phyloP scores from a whole-genome alignment of 441 rosid species.

The Euphorbia corollata region DNA sequence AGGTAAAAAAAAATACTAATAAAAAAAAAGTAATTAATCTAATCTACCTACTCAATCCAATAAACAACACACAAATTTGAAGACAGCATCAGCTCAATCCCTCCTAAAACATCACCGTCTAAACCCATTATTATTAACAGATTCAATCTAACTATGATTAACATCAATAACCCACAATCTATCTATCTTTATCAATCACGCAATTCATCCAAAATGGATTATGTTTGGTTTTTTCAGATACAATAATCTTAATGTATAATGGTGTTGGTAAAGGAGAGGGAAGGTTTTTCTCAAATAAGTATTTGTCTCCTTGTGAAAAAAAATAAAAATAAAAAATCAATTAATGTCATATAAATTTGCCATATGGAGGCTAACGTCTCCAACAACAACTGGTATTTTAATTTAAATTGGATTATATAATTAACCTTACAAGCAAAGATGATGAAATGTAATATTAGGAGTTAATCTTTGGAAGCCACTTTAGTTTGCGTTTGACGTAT shows the following conservation, averaged over 20 bases:
- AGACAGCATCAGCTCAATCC: slow-evolving; percentile 6
- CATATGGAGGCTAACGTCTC: slow-evolving; percentile 23
- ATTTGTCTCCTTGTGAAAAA: no score
- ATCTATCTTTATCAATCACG: slow-evolving; percentile 21
- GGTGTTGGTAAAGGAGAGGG: slow-evolving; percentile 24
- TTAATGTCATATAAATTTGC: slow-evolving; percentile 8
- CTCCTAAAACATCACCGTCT: slow-evolving; percentile 20
- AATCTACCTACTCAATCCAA: slow-evolving; percentile 19
- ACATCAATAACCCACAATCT: background rate
- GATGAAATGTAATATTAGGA: slow-evolving; percentile 6
- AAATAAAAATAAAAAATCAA: no score
- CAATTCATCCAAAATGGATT: slow-evolving; percentile 7
- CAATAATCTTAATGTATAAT: background rate
- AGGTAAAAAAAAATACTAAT: background rate
- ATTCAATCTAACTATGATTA: slow-evolving; percentile 30
- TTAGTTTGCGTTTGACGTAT: slow-evolving; percentile 24
- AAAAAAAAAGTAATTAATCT: background rate
- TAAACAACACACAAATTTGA: background rate
- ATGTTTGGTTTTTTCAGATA: no score
- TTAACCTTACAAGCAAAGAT: slow-evolving; percentile 40
- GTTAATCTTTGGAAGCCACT: slow-evolving; percentile 36
- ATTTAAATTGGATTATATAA: background rate
- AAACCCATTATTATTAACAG: slow-evolving; percentile 9
- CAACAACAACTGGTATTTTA: slow-evolving; percentile 17
- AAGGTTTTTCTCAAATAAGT: background rate